Evolutionary conservation across 2,329 filamentous ascomycete species (phyloP).

Genomic region (Phialocephala subalpina): DNA sequence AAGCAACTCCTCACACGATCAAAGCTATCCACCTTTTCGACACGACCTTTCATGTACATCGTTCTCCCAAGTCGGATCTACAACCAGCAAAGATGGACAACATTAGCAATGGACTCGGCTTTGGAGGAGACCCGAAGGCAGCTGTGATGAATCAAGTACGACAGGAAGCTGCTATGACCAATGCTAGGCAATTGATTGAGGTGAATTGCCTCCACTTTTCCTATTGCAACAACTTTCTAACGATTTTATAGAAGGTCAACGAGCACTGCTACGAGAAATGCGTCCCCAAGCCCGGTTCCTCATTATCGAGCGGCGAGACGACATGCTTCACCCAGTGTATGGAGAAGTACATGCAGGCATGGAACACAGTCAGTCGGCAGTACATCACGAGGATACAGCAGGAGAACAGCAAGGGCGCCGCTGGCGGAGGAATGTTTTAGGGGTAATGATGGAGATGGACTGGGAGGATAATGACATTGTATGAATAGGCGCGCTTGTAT

Average conservation of each 20-base stretch:
- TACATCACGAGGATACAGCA: constrained; percentile 60
- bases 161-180: constrained; percentile 69
- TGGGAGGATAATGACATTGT: constrained; percentile 10
- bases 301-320: constrained; percentile 69
- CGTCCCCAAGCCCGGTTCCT: constrained; percentile 72
- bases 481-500: constrained; percentile 24
- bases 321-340: constrained; percentile 79
- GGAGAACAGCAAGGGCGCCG: constrained; percentile 37
- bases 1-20: neutral
- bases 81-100: constrained; percentile 38
- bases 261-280: constrained; percentile 84
- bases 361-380: constrained; percentile 76
- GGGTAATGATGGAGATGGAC: neutral
- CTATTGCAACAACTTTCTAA: constrained; percentile 39
- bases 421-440: constrained; percentile 39
- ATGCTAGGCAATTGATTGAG: constrained; percentile 75
- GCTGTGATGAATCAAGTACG: constrained; percentile 60
- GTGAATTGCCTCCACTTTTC: constrained; percentile 51
- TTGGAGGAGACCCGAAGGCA: constrained; percentile 40
- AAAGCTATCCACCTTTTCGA: neutral
- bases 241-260: constrained; percentile 74
- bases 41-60: neutral
- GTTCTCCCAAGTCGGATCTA: neutral
- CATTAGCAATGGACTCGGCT: constrained; percentile 36
- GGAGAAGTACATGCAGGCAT: constrained; percentile 85